A percentile compares a stretch with the other conserved stretches of the same genome.
Evolutionary conservation across 1,284 basidiomycete genomes (phyloP).

Genomic region (Pseudozyma sp.): DNA sequence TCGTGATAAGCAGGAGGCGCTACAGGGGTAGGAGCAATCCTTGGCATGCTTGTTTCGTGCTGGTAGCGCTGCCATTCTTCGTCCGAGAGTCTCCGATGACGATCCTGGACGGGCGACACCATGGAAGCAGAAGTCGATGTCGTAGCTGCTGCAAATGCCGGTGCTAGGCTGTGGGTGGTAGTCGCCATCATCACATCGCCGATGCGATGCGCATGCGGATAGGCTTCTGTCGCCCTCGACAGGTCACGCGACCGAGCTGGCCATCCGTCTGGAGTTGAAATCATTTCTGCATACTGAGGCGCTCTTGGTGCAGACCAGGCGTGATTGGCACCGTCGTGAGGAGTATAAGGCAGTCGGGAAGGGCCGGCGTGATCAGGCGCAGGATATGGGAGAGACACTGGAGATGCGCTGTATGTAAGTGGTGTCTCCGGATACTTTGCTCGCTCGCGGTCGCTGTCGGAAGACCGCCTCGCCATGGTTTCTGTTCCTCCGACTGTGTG

Average conservation of each 20-base stretch:
- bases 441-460: slow-evolving; percentile 5
- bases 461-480: slow-evolving; percentile 13
- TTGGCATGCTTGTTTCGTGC: slow-evolving; percentile 1
- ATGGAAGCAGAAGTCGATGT: slow-evolving; percentile 1
- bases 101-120: background rate
- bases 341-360: slow-evolving; percentile 22
- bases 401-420: slow-evolving; percentile 4
- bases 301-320: slow-evolving; percentile 12
- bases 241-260: background rate
- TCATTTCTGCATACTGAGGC: slow-evolving; percentile 1
- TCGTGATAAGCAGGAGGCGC: background rate
- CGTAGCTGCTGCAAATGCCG: background rate
- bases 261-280: slow-evolving; percentile 4
- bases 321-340: slow-evolving; percentile 8
- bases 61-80: slow-evolving; percentile 31
- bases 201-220: background rate
- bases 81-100: slow-evolving; percentile 14
- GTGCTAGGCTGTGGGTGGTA: background rate
- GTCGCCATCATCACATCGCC: slow-evolving; percentile 8
- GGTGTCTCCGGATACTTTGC: slow-evolving; percentile 5
- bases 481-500: background rate
- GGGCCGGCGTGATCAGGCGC: slow-evolving; percentile 15
- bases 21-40: background rate
- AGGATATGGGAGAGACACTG: slow-evolving; percentile 6
- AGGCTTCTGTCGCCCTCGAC: slow-evolving; percentile 4